These are phyloP conservation scores for Nicotiana tabacum DNA, from an alignment of 257 asterid species.

Conservation along the genomic window DNA sequence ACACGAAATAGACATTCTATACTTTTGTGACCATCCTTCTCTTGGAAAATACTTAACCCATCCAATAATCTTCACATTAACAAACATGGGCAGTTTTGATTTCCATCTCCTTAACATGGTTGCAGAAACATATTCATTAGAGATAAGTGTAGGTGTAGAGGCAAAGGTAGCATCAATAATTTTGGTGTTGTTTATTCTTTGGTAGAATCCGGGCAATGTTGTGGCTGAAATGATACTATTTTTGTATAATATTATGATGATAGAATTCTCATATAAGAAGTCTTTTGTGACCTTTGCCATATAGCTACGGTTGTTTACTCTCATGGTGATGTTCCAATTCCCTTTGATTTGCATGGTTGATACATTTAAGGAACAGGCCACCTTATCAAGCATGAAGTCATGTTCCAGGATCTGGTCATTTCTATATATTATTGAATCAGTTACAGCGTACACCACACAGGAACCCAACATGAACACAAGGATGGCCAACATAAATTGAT, in stretches of 20 bases:
- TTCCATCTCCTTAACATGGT: background rate
- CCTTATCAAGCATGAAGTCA: background rate
- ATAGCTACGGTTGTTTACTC: constrained; percentile 1
- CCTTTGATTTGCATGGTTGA: background rate
- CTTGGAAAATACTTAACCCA: constrained; percentile 7
- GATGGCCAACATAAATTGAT: constrained; percentile 2
- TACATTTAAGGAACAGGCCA: background rate
- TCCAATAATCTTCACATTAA: background rate
- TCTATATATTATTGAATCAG: constrained; percentile 1
- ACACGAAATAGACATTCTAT: constrained; percentile 1
- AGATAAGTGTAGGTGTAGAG: background rate
- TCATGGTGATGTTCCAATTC: constrained; percentile 4
- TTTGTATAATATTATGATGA: background rate
- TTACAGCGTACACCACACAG: background rate
- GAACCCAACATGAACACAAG: constrained; percentile 10
- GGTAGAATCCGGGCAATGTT: constrained; percentile 1
- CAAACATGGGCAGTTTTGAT: background rate
- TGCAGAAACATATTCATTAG: background rate
- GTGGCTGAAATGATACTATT: background rate
- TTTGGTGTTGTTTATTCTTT: background rate
- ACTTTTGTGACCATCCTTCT: constrained; percentile 9
- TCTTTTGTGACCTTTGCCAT: background rate
- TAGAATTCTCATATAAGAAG: constrained; percentile 1
- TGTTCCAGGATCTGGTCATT: constrained; percentile 1
- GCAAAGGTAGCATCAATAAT: background rate